Base-by-base conservation (phyloP, 1,284 basidiomycete genomes). In the Inonotus hispidus region DNA sequence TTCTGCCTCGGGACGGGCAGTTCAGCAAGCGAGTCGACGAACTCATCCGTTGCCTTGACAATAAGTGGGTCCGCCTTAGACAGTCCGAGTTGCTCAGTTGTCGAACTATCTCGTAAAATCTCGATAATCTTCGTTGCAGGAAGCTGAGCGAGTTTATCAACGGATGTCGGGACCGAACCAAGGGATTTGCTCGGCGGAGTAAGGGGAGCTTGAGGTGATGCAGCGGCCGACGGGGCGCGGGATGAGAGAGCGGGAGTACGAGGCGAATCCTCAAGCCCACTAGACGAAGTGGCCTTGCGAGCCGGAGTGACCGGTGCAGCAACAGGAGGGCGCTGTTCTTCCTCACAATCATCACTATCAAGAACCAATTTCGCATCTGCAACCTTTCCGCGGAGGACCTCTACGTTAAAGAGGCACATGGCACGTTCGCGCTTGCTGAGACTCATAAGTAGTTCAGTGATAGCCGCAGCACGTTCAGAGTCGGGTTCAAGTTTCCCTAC, bases 361-460 rank as follows among this genome's bases (percentile, higher is more conserved):
- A 93, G 73, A 16, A 95, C 88, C 67, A 83, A 78, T 74, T 87
- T 89, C 8, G 93, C 93, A 67, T 93, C 93, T 1, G 82, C 82
- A 13, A 95, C 78, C 73, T 95, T 95, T 23, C 77, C 78, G 58
- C 84, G 81, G 37, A 95, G 78, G 41, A 92, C 82, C 66, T 95
- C 92, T 8, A 80, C 78, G 67, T 93, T 95, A 79, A 95, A 95
- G 46, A 95, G 77, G 72, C 91, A 93, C 82, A 95, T 81, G 0
- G 92, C 92, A 2, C 92, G 84, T 66, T 96, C 93, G 66, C 90
- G 85, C 74, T 93, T 95, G 2, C 90, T 87, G 25, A 96, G 77
- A 65, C 85, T 86, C 82, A 93, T 89, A 38, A 95, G 75, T 57
- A 95, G 77, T 54, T 91, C 90, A 0, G 88, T 85, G 57, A 93